phyloP scores from a whole-genome alignment of 306 rosid species.

The Cucurbita argyrosperma region DNA sequence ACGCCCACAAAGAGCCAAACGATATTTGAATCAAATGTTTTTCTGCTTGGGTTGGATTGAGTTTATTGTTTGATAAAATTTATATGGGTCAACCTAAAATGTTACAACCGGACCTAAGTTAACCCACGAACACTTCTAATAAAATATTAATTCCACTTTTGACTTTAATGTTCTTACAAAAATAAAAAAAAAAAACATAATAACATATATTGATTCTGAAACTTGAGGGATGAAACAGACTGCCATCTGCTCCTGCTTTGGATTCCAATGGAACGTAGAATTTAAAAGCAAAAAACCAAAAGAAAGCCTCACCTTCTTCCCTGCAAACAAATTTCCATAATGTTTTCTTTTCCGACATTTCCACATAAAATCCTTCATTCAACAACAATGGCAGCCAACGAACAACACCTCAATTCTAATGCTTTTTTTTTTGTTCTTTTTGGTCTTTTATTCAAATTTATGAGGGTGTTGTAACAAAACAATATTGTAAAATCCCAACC shows the following conservation, averaged over 20 bases:
- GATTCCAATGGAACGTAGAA: not conserved
- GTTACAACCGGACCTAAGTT: no score
- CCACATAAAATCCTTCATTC: no score
- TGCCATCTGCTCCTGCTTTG: not conserved
- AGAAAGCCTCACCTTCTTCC: not conserved
- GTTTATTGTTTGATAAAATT: no score
- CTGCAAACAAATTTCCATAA: not conserved
- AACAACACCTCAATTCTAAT: constrained; percentile 13
- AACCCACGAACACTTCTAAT: no score
- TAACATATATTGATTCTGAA: not conserved
- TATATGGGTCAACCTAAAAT: no score
- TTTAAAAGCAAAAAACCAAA: not conserved
- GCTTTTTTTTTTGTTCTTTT: not conserved
- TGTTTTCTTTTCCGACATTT: not conserved
- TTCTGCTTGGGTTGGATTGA: no score
- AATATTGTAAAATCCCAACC: constrained; percentile 8
- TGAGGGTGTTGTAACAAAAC: constrained; percentile 30
- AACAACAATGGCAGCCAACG: not conserved
- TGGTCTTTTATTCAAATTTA: constrained; percentile 29
- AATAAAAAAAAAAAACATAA: no score
- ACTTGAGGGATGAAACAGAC: not conserved
- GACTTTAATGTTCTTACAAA: no score
- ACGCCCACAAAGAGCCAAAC: no score
- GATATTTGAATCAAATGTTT: no score
- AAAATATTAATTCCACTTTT: no score